Conservation (phyloP, 257 asterid species). For the Ligustrum vulgare region DNA sequence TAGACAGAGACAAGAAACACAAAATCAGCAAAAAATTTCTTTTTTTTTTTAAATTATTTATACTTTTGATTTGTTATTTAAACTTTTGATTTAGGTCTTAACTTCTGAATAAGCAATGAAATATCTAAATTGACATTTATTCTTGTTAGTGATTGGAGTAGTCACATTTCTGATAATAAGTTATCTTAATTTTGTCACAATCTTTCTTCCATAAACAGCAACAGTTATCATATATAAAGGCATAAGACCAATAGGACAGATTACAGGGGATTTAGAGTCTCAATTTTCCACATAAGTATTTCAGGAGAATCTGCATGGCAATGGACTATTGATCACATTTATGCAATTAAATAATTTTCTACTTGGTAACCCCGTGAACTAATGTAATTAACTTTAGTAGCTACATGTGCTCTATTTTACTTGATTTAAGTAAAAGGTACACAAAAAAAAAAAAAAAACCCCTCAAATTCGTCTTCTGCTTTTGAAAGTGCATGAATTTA, state of each 20-base stretch:
- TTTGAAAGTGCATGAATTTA: background rate
- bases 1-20: no score
- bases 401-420: background rate
- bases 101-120: background rate
- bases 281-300: background rate
- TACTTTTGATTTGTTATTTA: no score
- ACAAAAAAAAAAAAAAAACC: background rate
- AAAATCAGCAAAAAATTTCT: no score
- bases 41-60: no score
- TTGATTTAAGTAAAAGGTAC: background rate
- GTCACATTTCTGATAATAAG: background rate
- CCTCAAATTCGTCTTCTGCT: background rate
- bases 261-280: background rate
- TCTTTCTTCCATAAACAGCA: background rate
- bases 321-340: background rate
- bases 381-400: background rate
- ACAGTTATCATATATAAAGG: background rate
- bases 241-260: background rate
- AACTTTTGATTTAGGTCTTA: no score
- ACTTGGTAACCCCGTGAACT: background rate
- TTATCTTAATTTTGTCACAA: background rate
- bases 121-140: constrained; percentile 2
- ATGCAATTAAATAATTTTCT: background rate
- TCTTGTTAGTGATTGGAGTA: background rate
- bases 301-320: background rate